Base-by-base conservation (phyloP, 768 basidiomycete genomes). In the Kwoniella newhampshirensis region DNA sequence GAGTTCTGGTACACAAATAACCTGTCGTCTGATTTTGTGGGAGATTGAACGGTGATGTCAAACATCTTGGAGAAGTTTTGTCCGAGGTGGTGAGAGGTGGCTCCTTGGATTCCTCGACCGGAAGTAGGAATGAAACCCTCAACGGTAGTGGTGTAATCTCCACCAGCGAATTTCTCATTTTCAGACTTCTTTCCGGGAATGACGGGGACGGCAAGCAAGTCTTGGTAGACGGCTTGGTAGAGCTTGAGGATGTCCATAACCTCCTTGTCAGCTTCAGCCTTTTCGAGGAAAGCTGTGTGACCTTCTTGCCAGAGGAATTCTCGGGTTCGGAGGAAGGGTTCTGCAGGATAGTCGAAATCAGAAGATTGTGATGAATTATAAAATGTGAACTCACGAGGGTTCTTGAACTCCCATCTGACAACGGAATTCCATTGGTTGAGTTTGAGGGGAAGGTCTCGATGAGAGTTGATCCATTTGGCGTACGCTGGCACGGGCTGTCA, bases 231-330 rank as follows among this genome's bases (percentile, higher is more conserved):
- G 55, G 85, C 87, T 30, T 89, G 86, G 80, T 99, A 99, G 60
- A 97, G 86, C 54, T 96, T 92, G 68, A 99, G 87, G 67, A 99
- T 98, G 55, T 94, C 83, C 18, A 82, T 85, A 15, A 98, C 96
- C 79, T 98, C 96, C 48, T 78, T 80, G 70, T 91, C 96, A 23
- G 94, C 94, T 76, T 97, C 94, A 3, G 80, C 73, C 77, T 93
- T 88, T 64, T 87, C 89, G 41, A 93, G 82, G 78, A 87, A 85
- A 2, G 96, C 94, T 8, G 96, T 98, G 80, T 99, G 96, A 35
- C 96, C 96, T 78, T 99, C 96, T 80, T 99, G 96, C 96, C 96
- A 99, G n/a, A 99, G 81, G 83, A 97, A 99, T 80, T 99, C 96
- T 74, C 96, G 89, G 1, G 96, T 98, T 54, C 96, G 91, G 35